These are phyloP conservation scores for Sorghum bicolor DNA, from an alignment of 176 grass and related monocot genomes.

Conservation along the genomic window Sorghum_bicolor_NCBIv3 NC_012870.2:14690501-14691000, in stretches of 20 bases:
- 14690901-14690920: not conserved
- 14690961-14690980: not conserved
- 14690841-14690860: not conserved
- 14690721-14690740: not conserved
- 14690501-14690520: not conserved
- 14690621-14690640: not conserved
- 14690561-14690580: not conserved
- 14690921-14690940: not conserved
- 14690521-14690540: not conserved
- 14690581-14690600: conserved; percentile 58
- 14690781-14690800: not conserved
- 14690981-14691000: not conserved
- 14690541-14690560: not conserved
- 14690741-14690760: not conserved
- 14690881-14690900: not conserved
- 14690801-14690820: not conserved
- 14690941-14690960: not conserved
- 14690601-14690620: not conserved
- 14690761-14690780: too few species aligned
- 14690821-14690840: not conserved
- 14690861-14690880: not conserved
- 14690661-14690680: not conserved
- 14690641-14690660: not conserved
- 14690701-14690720: not conserved
- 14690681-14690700: not conserved